These are phyloP conservation scores for Barnettozyma pratensis DNA, from an alignment of 805 yeast species.

Conservation along the genomic window DNA sequence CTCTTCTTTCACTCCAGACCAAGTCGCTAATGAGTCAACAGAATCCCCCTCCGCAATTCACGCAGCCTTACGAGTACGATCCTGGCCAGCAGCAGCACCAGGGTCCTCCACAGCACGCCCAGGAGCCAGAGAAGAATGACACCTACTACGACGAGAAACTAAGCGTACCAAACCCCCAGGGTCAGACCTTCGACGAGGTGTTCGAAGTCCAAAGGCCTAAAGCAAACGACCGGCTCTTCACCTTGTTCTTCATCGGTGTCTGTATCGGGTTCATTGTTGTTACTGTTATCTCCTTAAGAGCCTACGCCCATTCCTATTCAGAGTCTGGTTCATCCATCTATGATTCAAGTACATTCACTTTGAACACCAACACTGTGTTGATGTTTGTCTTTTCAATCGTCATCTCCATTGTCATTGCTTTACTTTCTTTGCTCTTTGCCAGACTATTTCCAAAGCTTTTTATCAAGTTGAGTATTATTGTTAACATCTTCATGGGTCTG, in stretches of 20 bases:
- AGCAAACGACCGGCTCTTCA: slow-evolving; percentile 69
- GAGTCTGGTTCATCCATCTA: slow-evolving; percentile 64
- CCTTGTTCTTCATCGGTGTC: slow-evolving; percentile 44
- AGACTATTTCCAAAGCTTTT: slow-evolving; percentile 60
- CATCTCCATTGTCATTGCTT: slow-evolving; percentile 53
- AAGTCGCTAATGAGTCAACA: slow-evolving; percentile 2
- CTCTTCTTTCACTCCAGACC: background rate
- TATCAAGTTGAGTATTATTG: slow-evolving; percentile 61
- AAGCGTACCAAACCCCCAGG: slow-evolving; percentile 34
- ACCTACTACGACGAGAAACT: slow-evolving; percentile 23
- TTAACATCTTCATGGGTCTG: slow-evolving; percentile 62
- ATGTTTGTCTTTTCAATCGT: slow-evolving; percentile 62
- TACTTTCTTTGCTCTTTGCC: slow-evolving; percentile 53
- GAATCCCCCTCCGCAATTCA: slow-evolving; percentile 11
- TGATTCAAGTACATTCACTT: slow-evolving; percentile 45
- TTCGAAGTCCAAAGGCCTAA: slow-evolving; percentile 62
- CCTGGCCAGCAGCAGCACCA: slow-evolving; percentile 4
- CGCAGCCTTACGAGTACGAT: slow-evolving; percentile 20
- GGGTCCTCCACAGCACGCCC: slow-evolving; percentile 1
- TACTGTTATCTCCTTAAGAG: slow-evolving; percentile 62
- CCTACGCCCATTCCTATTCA: slow-evolving; percentile 51
- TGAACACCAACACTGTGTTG: slow-evolving; percentile 71
- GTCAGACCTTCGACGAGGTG: slow-evolving; percentile 55
- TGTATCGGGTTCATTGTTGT: slow-evolving; percentile 66
- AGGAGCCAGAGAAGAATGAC: slow-evolving; percentile 8